These are phyloP conservation scores for Sporothrix humicola DNA, from an alignment of 2,329 filamentous ascomycete genomes.

Conservation along the genomic window DNA sequence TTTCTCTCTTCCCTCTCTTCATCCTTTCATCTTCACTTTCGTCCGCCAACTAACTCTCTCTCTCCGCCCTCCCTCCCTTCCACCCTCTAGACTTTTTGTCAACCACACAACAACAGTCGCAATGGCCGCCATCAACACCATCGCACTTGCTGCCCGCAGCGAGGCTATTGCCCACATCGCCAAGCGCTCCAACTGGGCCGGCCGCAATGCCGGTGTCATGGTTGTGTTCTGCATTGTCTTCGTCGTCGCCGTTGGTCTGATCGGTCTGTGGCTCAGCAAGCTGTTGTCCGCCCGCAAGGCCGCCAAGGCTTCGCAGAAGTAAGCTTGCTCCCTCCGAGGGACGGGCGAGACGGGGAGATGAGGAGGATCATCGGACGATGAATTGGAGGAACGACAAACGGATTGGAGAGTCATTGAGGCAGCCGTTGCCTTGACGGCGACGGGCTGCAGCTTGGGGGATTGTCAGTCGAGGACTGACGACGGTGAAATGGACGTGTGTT, in stretches of 20 bases:
- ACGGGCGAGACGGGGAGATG: background rate
- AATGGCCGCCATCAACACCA: slow-evolving; percentile 47
- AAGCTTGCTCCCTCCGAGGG: slow-evolving; percentile 4
- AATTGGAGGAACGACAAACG: background rate
- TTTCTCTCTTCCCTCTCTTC: background rate
- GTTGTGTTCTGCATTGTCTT: slow-evolving; percentile 67
- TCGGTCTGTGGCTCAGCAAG: slow-evolving; percentile 54
- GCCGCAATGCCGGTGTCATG: slow-evolving; percentile 63
- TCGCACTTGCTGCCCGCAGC: slow-evolving; percentile 44
- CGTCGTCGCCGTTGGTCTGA: slow-evolving; percentile 57
- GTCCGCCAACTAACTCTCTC: slow-evolving; percentile 31
- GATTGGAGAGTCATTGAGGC: background rate
- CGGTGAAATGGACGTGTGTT: slow-evolving; percentile 32
- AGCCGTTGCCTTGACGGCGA: slow-evolving; percentile 1
- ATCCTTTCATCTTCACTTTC: slow-evolving; percentile 16
- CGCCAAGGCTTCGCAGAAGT: slow-evolving; percentile 35
- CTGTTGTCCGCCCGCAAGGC: slow-evolving; percentile 44
- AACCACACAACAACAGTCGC: slow-evolving; percentile 35
- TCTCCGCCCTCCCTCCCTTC: slow-evolving; percentile 10
- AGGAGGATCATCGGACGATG: background rate
- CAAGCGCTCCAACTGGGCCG: slow-evolving; percentile 65
- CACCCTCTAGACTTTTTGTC: slow-evolving; percentile 7
- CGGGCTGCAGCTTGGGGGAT: background rate
- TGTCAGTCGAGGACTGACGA: slow-evolving; percentile 10
- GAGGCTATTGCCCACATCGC: slow-evolving; percentile 49